Conservation (phyloP, 139 green algal genomes). For the Auxenochlorella protothecoides region DNA sequence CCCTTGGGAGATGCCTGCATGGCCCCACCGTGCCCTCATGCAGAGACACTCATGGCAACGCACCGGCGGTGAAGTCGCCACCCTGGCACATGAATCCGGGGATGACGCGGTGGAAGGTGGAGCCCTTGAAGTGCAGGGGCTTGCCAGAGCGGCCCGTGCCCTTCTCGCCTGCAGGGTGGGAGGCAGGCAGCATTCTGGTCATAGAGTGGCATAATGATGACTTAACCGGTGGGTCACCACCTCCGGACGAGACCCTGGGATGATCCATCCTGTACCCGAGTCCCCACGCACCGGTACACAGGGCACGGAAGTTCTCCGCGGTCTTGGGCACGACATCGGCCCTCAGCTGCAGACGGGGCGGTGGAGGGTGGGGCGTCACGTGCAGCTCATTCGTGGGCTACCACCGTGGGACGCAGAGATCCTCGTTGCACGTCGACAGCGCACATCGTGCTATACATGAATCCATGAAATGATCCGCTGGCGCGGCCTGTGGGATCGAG, state of each 20-base stretch:
- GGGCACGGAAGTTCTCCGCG: constrained; percentile 76
- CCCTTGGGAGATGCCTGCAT: background rate
- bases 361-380: no score
- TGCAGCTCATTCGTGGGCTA: constrained; percentile 3
- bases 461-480: no score
- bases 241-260: background rate
- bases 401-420: background rate
- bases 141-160: constrained; percentile 67
- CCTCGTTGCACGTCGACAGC: background rate
- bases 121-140: constrained; percentile 74
- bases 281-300: constrained; percentile 38
- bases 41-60: background rate
- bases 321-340: constrained; percentile 74
- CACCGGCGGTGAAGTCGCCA: constrained; percentile 50
- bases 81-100: constrained; percentile 58
- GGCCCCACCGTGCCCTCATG: background rate
- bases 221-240: background rate
- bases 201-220: background rate
- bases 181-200: background rate
- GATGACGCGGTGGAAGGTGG: constrained; percentile 70
- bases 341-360: constrained; percentile 45
- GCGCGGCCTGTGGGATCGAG: no score
- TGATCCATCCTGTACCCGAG: background rate
- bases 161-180: constrained; percentile 47
- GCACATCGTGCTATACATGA: background rate